phyloP scores from a whole-genome alignment of 805 yeast genomes.

The Lachancea meyersii region DNA sequence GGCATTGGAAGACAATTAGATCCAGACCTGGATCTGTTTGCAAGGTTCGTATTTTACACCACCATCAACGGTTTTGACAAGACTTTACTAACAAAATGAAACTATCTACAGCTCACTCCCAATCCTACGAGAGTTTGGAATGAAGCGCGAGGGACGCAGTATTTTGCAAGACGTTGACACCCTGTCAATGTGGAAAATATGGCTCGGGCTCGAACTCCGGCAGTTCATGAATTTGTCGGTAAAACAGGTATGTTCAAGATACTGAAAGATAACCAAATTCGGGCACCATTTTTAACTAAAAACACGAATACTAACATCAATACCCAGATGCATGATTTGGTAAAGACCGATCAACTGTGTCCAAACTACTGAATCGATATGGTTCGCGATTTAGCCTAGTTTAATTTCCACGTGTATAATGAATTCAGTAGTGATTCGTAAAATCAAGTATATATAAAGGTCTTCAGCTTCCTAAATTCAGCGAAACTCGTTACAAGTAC shows the following conservation, averaged over 20 bases:
- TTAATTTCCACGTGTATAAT: conserved; percentile 7
- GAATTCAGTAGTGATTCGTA: not conserved
- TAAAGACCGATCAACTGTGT: conserved; percentile 58
- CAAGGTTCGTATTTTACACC: conserved; percentile 72
- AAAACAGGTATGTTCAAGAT: conserved; percentile 51
- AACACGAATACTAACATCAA: conserved; percentile 1
- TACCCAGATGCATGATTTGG: conserved; percentile 42
- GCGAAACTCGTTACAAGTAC: not conserved
- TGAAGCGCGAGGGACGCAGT: conserved; percentile 56
- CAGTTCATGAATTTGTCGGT: conserved; percentile 79
- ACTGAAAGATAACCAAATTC: too few species aligned
- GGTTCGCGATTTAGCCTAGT: not conserved
- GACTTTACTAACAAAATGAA: conserved; percentile 11
- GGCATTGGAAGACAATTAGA: conserved; percentile 94
- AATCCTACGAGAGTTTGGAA: conserved; percentile 72
- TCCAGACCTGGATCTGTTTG: conserved; percentile 88
- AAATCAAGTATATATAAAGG: not conserved
- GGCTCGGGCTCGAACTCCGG: conserved; percentile 86
- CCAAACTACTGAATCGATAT: conserved; percentile 51
- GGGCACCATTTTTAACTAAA: not conserved
- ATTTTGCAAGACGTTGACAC: conserved; percentile 51
- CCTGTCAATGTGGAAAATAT: conserved; percentile 79
- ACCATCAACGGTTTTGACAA: conserved; percentile 29
- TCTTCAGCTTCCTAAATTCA: not conserved
- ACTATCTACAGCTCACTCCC: conserved; percentile 59